Evolutionary conservation across 1,284 basidiomycete species (phyloP), one percentile per base, ranked within the genome.

Genomic region (Chiua sp.): DNA sequence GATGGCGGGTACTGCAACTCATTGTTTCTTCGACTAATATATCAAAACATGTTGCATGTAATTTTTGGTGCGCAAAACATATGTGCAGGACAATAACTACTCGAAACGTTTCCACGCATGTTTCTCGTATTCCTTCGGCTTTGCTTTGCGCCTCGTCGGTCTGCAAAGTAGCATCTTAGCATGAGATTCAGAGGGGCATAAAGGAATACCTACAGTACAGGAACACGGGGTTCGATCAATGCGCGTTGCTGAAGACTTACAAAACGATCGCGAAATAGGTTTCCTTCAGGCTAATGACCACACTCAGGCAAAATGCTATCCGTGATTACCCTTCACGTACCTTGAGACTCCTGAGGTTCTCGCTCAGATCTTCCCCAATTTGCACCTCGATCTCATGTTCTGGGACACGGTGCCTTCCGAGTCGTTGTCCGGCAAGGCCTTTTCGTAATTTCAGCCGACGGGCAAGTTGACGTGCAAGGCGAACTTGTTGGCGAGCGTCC

Each of bases 241-340:
- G 89, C 92, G 26, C 92, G 82, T 56, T 92, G 87, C 67, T 96
- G 92, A 74, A 94, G 75, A 68, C 86, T 93, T 48, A 91, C 75
- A 80, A 95, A 96, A 4, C 95, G 86, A 73, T 98, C 96, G 49
- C 88, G 85, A 84, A 97, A 98, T 30, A 97, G 77, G 74, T 97
- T 98, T 35, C 96, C 96, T 78, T 98, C 95, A 22, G 93, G 92
- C 93, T 95, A 62, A 51, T 28, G 12, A 35, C 49, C 32, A 32
- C 48, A 20, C 2, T 13, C 26, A 48, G 66, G 59, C 48, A 47
- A 47, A 4, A 33, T 15, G 47, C 37, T 23, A n/a, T 11, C 22
- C 42, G 58, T 7, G 44, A n/a, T 32, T 7, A 22, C 35, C 49
- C 58, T 23, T 48, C 35, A 74, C 82, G 37, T 61, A 93, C 93